A percentile compares a stretch with the other conserved stretches of the same genome.
Evolutionary conservation across 768 basidiomycete genomes (phyloP).

Genomic region (Rubroboletus satanas): DNA sequence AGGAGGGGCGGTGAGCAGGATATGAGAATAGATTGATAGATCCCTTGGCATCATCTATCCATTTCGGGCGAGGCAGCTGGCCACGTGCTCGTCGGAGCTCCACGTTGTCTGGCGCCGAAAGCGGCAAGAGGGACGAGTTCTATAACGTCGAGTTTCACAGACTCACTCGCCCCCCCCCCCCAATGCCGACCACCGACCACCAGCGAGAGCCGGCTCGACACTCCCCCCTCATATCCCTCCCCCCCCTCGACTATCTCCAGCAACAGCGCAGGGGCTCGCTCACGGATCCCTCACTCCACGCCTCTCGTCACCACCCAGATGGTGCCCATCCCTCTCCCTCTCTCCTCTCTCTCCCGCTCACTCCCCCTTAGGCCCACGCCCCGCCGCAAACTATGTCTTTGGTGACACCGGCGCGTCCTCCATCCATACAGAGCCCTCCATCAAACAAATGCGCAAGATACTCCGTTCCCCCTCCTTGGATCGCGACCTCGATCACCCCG

Average conservation of each 20-base stretch:
- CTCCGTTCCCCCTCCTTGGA: slow-evolving; percentile 57
- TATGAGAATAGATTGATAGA: background rate
- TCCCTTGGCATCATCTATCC: slow-evolving; percentile 24
- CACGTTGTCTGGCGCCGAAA: slow-evolving; percentile 28
- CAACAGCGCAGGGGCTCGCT: slow-evolving; percentile 81
- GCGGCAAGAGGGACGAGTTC: slow-evolving; percentile 18
- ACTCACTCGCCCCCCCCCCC: no score
- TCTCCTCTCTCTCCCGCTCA: slow-evolving; percentile 10
- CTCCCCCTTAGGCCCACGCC: slow-evolving; percentile 46
- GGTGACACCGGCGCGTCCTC: slow-evolving; percentile 44
- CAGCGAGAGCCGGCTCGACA: slow-evolving; percentile 37
- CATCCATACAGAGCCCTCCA: slow-evolving; percentile 37
- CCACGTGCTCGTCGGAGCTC: slow-evolving; percentile 32
- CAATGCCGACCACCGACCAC: slow-evolving; percentile 1
- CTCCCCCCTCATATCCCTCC: slow-evolving; percentile 58
- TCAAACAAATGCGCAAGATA: slow-evolving; percentile 48
- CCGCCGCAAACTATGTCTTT: slow-evolving; percentile 65
- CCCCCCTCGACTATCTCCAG: slow-evolving; percentile 75
- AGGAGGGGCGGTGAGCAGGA: background rate
- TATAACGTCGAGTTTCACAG: slow-evolving; percentile 31
- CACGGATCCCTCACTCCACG: slow-evolving; percentile 78
- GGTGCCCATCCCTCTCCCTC: slow-evolving; percentile 14
- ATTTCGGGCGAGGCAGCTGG: slow-evolving; percentile 11
- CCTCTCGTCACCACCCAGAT: slow-evolving; percentile 30
- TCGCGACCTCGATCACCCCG: slow-evolving; percentile 27